Conservation (phyloP, 768 basidiomycete genomes). For the Suillus alpinus region DNA sequence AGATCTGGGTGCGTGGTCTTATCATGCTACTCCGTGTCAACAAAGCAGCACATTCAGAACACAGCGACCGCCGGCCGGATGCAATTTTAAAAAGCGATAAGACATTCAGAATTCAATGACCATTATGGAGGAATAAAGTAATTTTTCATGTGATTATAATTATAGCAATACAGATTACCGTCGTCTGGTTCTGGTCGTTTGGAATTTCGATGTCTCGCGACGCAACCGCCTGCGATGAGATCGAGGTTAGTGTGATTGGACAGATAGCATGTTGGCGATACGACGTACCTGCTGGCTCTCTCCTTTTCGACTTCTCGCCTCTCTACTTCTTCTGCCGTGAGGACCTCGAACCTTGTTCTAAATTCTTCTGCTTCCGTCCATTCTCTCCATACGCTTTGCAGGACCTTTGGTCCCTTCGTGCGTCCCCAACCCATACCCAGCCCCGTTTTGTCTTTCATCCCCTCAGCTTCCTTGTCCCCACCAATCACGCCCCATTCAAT, state of each 20-base stretch:
- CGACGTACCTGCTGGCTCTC: constrained; percentile 65
- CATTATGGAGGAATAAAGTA: too few species aligned
- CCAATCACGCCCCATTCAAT: constrained; percentile 91
- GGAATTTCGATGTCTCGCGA: constrained; percentile 66
- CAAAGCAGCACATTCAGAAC: background rate
- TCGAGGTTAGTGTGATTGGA: constrained; percentile 4
- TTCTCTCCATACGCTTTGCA: constrained; percentile 92
- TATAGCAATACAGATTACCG: constrained; percentile 20
- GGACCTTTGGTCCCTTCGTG: constrained; percentile 73
- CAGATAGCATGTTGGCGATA: background rate
- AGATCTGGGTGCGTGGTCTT: background rate
- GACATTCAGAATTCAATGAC: background rate
- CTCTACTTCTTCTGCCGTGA: constrained; percentile 90
- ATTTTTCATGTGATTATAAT: too few species aligned
- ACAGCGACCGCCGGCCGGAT: background rate
- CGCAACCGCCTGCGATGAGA: constrained; percentile 47
- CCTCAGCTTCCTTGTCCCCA: constrained; percentile 51
- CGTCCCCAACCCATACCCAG: constrained; percentile 73
- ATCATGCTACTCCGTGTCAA: background rate
- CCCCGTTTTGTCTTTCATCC: constrained; percentile 81
- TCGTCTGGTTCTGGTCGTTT: constrained; percentile 43
- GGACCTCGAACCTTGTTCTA: constrained; percentile 80
- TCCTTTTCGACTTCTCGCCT: constrained; percentile 85
- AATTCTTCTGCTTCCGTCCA: constrained; percentile 93
- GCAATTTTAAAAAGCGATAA: constrained; percentile 8